phyloP scores from a whole-genome alignment of 495 filamentous ascomycete species.

The Thermothielavioides terrestris region DNA sequence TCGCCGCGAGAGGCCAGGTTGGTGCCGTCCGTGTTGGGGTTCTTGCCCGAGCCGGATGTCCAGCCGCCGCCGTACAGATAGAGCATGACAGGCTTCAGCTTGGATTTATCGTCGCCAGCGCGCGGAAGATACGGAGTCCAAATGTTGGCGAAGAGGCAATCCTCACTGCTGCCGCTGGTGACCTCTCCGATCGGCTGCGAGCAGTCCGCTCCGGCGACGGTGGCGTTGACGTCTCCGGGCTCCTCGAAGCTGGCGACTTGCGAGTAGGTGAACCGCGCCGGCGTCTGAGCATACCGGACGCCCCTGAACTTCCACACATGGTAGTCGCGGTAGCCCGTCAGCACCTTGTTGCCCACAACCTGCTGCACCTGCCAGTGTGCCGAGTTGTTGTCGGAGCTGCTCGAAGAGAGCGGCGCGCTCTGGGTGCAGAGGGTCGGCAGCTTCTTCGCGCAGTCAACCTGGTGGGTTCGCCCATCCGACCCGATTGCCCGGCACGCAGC shows the following conservation, averaged over 20 bases:
- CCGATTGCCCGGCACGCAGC: slow-evolving; percentile 21
- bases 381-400: slow-evolving; percentile 18
- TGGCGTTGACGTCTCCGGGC: slow-evolving; percentile 14
- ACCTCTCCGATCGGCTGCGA: slow-evolving; percentile 26
- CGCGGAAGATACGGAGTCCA: slow-evolving; percentile 33
- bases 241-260: slow-evolving; percentile 15
- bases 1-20: slow-evolving; percentile 40
- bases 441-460: slow-evolving; percentile 12
- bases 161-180: slow-evolving; percentile 23
- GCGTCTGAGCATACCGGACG: slow-evolving; percentile 32
- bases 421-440: slow-evolving; percentile 32
- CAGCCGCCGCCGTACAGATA: slow-evolving; percentile 34
- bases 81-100: slow-evolving; percentile 31
- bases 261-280: slow-evolving; percentile 30
- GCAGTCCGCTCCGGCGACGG: slow-evolving; percentile 24
- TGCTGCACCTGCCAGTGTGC: slow-evolving; percentile 27
- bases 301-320: slow-evolving; percentile 35
- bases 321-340: slow-evolving; percentile 33
- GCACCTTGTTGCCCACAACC: slow-evolving; percentile 19
- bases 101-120: not conserved
- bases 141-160: slow-evolving; percentile 36
- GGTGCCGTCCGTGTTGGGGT: slow-evolving; percentile 32
- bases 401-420: slow-evolving; percentile 26
- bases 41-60: slow-evolving; percentile 27
- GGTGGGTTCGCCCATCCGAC: slow-evolving; percentile 17